Percentiles rank a stretch among this genome's conserved stretches.
Conservation (phyloP, 2,329 filamentous ascomycete genomes). For the Volutella citrinella region DNA sequence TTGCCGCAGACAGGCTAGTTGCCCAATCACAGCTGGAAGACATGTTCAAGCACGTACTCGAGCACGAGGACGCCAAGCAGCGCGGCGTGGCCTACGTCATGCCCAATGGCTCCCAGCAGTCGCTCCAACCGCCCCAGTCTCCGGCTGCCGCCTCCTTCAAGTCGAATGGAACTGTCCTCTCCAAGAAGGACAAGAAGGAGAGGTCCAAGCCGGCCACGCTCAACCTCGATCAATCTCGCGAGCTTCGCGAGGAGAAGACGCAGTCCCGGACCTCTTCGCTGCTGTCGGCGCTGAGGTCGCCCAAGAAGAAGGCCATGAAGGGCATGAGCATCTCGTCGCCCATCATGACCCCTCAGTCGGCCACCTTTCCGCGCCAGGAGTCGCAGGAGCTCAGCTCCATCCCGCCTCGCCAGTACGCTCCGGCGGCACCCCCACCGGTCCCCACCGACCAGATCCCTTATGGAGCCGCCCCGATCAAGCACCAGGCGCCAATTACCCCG, state of each 20-base stretch:
- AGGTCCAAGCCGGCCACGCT: constrained; percentile 49
- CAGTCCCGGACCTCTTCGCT: constrained; percentile 58
- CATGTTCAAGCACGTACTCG: constrained; percentile 89
- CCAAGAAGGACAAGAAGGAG: constrained; percentile 49
- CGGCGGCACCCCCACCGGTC: constrained; percentile 55
- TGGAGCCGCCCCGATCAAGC: constrained; percentile 24
- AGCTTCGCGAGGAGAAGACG: constrained; percentile 45
- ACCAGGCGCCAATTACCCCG: constrained; percentile 23
- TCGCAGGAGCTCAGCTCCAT: constrained; percentile 57
- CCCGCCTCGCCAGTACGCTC: constrained; percentile 56
- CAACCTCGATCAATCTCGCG: constrained; percentile 41
- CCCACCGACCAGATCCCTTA: constrained; percentile 44
- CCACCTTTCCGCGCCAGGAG: constrained; percentile 54
- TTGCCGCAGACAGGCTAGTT: constrained; percentile 70
- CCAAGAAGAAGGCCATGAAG: constrained; percentile 50
- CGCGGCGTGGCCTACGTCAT: constrained; percentile 49
- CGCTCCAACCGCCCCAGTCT: constrained; percentile 19
- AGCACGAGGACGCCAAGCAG: constrained; percentile 71
- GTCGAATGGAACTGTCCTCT: constrained; percentile 29
- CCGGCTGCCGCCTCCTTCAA: constrained; percentile 20
- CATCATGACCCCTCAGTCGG: constrained; percentile 62
- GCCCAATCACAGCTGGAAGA: constrained; percentile 82
- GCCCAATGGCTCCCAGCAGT: constrained; percentile 32
- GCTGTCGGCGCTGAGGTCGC: constrained; percentile 60
- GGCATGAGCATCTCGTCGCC: constrained; percentile 61